Evolutionary conservation across 139 green algal genomes (phyloP).

Genomic region (Chlamydomonas applanata): DNA sequence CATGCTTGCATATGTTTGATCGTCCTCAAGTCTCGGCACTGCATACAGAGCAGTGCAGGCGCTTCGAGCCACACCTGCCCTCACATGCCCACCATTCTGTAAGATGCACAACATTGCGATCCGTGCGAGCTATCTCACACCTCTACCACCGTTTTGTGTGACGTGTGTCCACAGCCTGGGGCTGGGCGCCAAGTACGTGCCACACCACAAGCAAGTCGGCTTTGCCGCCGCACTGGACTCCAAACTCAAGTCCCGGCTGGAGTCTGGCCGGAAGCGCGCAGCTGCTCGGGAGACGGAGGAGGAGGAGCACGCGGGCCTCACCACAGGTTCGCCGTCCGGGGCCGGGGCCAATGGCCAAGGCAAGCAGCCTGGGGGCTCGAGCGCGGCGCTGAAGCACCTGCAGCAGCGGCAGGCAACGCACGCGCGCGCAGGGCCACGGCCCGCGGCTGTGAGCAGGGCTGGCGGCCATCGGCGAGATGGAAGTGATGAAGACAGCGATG

Average conservation of each 20-base stretch:
- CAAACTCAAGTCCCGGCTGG: conserved; percentile 22
- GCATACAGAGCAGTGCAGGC: not conserved
- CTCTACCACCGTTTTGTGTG: too few relatives aligned
- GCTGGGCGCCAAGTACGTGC: conserved; percentile 36
- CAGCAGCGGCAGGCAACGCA: not conserved
- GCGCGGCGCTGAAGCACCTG: not conserved
- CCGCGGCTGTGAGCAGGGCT: not conserved
- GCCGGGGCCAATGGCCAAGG: too few relatives aligned
- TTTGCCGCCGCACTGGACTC: conserved; percentile 14
- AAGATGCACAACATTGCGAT: not conserved
- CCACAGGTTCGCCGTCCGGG: not conserved
- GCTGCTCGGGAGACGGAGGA: conserved; percentile 4
- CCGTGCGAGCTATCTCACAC: not conserved
- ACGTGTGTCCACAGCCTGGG: conserved; percentile 31
- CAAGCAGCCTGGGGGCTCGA: not conserved
- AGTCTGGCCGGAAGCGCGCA: conserved; percentile 13
- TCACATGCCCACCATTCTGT: not conserved
- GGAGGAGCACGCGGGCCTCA: not conserved
- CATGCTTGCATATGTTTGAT: too few relatives aligned
- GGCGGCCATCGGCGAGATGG: too few relatives aligned
- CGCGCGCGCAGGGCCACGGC: not conserved
- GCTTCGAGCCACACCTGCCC: not conserved
- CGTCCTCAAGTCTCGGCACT: not conserved
- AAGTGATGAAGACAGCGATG: not conserved
- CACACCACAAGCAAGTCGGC: conserved; percentile 38